Percentiles rank a stretch among this genome's conserved stretches.
These are phyloP conservation scores for Globisporangium iwayamae DNA, from an alignment of 352 stramenopile genomes.

Conservation along the genomic window DNA sequence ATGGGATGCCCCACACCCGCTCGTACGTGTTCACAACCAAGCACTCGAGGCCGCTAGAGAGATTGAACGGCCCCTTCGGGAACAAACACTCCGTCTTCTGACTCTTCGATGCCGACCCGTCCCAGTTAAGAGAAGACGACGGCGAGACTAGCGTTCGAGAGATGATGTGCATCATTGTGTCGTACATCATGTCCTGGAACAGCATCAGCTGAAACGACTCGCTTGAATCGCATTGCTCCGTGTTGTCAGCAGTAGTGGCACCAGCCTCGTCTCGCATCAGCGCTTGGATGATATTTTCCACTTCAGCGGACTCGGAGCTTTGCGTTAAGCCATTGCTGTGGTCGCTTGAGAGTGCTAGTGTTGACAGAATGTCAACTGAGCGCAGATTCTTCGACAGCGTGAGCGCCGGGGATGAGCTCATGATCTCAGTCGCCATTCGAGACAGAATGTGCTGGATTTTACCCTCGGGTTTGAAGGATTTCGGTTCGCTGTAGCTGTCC, in stretches of 20 bases:
- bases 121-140: constrained; percentile 35
- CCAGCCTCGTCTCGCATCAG: constrained; percentile 18
- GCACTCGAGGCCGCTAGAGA: constrained; percentile 70
- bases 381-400: constrained; percentile 54
- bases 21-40: constrained; percentile 77
- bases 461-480: constrained; percentile 23
- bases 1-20: constrained; percentile 78
- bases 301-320: background rate
- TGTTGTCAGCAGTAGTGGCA: background rate
- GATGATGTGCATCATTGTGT: constrained; percentile 77
- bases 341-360: constrained; percentile 50
- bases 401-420: constrained; percentile 30
- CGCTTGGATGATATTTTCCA: constrained; percentile 25
- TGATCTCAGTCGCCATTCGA: constrained; percentile 42
- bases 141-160: constrained; percentile 54
- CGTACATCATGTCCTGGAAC: constrained; percentile 64
- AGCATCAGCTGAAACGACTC: constrained; percentile 19
- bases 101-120: constrained; percentile 33
- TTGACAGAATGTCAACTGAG: constrained; percentile 49
- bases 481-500: constrained; percentile 12
- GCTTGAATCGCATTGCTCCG: constrained; percentile 1
- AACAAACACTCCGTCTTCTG: constrained; percentile 43
- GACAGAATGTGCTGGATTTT: constrained; percentile 66
- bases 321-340: constrained; percentile 6
- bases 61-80: constrained; percentile 66